Evolutionary conservation across 2,329 filamentous ascomycete genomes (phyloP), one percentile per base, ranked within the genome.

Genomic region (Pyricularia grisea): DNA sequence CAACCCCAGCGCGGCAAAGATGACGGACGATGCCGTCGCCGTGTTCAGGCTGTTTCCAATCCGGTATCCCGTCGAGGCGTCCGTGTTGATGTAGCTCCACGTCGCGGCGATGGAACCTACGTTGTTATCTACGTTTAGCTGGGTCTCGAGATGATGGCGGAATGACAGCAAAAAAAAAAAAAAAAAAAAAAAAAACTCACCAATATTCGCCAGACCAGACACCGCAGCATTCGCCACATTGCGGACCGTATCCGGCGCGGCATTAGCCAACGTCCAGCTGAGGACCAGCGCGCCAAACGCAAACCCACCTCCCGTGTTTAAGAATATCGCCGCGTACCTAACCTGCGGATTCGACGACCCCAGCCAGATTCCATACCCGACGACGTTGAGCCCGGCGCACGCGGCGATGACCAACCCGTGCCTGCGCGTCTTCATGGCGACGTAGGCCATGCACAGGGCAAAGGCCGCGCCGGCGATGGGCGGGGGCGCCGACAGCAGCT

Each of bases 81-180:
- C 74, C 9, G 74, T 75, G 64, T 73, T 74, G 69, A 74, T 74
- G 33, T 75, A 75, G 50, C 74, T 75, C 74, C 74, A 75, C 2
- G 74, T 75, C 12, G 74, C 74, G 14, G 73, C 70, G 58, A 75
- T 75, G n/a, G 74, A 75, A 12, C 74, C 74, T 75, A 20, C 3
- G 12, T 12, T 2, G 11, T 4, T 4, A 58, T 10, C 33, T 0
- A 3, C 33, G 14, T 42, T 42, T 17, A 42, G 33, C 14, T 17
- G 33, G 31, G 31, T 27, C 27, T 27, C 4, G 27, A 27, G 27
- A 27, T 2, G 27, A 27, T 27, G 7, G 10, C 11, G 10, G 9
- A 50, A 20, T 6, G 1, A 58, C 50, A n/a, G 2, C 3, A 23
- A 23, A 58, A 4, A 23, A n/a, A n/a, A 58, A n/a, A 55, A 55